These are phyloP conservation scores for Fusarium chuoi DNA, from an alignment of 2,329 filamentous ascomycete genomes.

Conservation along the genomic window DNA sequence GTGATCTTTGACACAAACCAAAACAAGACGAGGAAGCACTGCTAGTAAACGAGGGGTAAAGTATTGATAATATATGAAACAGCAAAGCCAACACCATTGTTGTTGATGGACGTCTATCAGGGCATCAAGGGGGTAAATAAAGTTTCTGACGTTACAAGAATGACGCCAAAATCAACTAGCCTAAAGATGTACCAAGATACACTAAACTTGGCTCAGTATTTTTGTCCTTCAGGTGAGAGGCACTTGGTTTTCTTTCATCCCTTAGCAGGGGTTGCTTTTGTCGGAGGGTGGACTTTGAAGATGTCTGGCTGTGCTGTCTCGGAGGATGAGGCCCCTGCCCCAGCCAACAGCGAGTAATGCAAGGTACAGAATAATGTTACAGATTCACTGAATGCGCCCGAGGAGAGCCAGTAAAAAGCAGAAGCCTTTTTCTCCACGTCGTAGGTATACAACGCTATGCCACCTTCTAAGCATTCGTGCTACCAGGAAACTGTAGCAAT, in stretches of 20 bases:
- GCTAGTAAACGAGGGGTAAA: constrained; percentile 15
- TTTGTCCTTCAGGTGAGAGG: background rate
- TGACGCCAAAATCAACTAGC: background rate
- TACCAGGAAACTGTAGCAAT: background rate
- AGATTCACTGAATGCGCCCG: background rate
- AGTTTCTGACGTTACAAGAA: background rate
- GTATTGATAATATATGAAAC: constrained; percentile 36
- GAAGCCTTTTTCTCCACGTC: background rate
- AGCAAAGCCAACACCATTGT: constrained; percentile 16
- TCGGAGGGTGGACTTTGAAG: constrained; percentile 17
- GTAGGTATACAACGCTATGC: background rate
- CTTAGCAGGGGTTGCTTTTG: background rate
- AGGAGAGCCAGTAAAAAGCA: constrained; percentile 2
- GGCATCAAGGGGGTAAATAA: background rate
- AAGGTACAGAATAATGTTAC: constrained; percentile 35
- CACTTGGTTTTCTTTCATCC: background rate
- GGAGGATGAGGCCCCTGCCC: constrained; percentile 21
- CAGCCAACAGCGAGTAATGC: constrained; percentile 28
- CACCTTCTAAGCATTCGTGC: constrained; percentile 2
- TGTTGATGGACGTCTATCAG: background rate
- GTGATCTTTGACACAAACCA: background rate
- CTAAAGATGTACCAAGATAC: no score
- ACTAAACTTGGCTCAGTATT: background rate
- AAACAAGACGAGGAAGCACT: constrained; percentile 21
- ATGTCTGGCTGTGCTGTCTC: constrained; percentile 30